Evolutionary conservation across 2,329 filamentous ascomycete species (phyloP).

Genomic region (Parastagonospora nodorum): DNA sequence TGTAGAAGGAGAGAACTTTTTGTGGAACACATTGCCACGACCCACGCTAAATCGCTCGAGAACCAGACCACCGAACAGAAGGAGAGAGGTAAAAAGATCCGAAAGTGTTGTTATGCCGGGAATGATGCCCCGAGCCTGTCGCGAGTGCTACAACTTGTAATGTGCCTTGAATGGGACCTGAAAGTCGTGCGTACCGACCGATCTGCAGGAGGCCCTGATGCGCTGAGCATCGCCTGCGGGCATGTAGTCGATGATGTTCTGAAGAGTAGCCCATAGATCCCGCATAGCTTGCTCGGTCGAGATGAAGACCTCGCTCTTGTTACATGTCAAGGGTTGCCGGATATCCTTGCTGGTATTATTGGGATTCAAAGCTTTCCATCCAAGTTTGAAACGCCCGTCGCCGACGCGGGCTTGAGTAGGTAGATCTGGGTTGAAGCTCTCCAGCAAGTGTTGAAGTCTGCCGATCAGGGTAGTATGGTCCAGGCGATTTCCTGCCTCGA

Average conservation of each 20-base stretch:
- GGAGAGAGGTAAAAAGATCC: not conserved
- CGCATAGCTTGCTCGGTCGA: conserved; percentile 8
- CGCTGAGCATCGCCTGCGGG: not conserved
- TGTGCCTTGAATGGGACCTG: not conserved
- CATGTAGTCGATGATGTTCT: conserved; percentile 1
- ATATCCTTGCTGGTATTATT: conserved; percentile 28
- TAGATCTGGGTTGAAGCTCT: conserved; percentile 14
- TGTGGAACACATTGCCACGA: not conserved
- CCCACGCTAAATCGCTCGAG: not conserved
- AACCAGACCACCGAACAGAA: not conserved
- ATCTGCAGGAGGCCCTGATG: not conserved
- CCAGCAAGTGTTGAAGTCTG: not conserved
- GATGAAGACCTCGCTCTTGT: conserved; percentile 17
- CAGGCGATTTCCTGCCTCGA: conserved; percentile 9
- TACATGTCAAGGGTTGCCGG: conserved; percentile 12
- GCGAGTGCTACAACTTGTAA: not conserved
- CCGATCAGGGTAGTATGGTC: conserved; percentile 6
- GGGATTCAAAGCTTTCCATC: conserved; percentile 21
- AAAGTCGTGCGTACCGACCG: not conserved
- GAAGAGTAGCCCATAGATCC: conserved; percentile 7
- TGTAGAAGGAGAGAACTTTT: not conserved
- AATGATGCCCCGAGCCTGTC: too few relatives aligned
- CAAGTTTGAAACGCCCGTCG: conserved; percentile 4
- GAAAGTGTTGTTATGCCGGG: not conserved
- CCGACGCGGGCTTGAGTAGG: conserved; percentile 10